Percentiles rank a stretch among this genome's conserved stretches.
Evolutionary conservation across 345 rosid species (phyloP).

Genomic region (Melaleuca alternifolia): DNA sequence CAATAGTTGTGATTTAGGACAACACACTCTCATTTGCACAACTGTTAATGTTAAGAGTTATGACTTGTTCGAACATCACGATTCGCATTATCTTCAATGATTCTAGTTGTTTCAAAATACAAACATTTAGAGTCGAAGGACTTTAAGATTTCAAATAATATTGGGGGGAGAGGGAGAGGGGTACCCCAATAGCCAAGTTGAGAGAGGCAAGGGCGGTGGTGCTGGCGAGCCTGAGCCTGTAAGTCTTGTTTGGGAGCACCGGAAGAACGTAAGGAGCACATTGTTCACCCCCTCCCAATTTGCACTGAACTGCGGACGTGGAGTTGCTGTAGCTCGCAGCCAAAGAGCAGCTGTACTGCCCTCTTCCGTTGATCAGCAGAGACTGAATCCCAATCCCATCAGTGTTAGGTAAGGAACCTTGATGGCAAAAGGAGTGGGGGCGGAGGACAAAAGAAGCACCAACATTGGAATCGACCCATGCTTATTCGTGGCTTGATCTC

Average conservation of each 20-base stretch:
- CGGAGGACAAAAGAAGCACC: not conserved
- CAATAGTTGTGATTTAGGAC: not conserved
- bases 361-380: slow-evolving; percentile 77
- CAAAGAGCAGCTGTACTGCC: slow-evolving; percentile 71
- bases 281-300: slow-evolving; percentile 37
- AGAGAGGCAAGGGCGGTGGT: slow-evolving; percentile 71
- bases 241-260: slow-evolving; percentile 58
- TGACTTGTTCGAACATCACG: not conserved
- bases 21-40: not conserved
- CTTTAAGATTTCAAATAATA: not conserved
- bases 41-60: not conserved
- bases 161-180: not conserved
- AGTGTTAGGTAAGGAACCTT: not conserved
- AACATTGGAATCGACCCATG: not conserved
- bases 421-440: not conserved
- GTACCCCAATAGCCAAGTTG: slow-evolving; percentile 61
- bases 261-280: slow-evolving; percentile 53
- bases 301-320: slow-evolving; percentile 20
- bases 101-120: not conserved
- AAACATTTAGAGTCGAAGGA: not conserved
- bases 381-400: slow-evolving; percentile 6
- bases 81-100: not conserved
- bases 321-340: slow-evolving; percentile 38
- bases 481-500: not conserved
- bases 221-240: slow-evolving; percentile 72